phyloP scores from a whole-genome alignment of 768 basidiomycete species.

The Suillus hirtellus region DNA sequence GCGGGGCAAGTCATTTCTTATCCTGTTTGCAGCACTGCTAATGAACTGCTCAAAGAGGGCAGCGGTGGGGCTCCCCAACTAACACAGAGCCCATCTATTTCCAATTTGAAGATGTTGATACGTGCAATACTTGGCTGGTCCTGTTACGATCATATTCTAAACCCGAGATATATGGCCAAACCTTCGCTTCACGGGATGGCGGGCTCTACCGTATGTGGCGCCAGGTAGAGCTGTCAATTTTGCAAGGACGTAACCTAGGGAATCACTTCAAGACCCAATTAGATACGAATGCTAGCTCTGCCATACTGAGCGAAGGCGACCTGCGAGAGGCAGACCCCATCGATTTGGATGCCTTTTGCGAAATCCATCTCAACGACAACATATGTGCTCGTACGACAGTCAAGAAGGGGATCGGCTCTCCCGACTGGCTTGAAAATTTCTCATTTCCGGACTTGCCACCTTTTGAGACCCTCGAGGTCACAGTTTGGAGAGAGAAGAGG shows the following conservation, averaged over 20 bases:
- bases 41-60: slow-evolving; percentile 42
- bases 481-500: slow-evolving; percentile 71
- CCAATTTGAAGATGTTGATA: slow-evolving; percentile 64
- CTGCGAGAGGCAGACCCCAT: slow-evolving; percentile 48
- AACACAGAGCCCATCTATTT: slow-evolving; percentile 71
- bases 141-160: slow-evolving; percentile 79
- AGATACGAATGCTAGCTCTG: slow-evolving; percentile 25
- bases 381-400: slow-evolving; percentile 74
- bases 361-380: slow-evolving; percentile 68
- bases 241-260: slow-evolving; percentile 76
- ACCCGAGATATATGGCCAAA: slow-evolving; percentile 74
- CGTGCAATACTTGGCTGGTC: slow-evolving; percentile 73
- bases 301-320: slow-evolving; percentile 33
- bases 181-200: slow-evolving; percentile 55
- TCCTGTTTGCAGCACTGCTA: slow-evolving; percentile 12
- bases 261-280: slow-evolving; percentile 39
- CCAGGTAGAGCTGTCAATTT: slow-evolving; percentile 70
- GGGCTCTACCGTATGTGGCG: slow-evolving; percentile 89
- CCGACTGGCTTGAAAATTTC: slow-evolving; percentile 86
- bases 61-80: slow-evolving; percentile 55
- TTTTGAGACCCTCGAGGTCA: slow-evolving; percentile 67
- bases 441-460: slow-evolving; percentile 74
- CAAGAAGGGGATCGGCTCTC: slow-evolving; percentile 62
- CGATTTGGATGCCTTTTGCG: slow-evolving; percentile 76
- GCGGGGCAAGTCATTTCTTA: slow-evolving; percentile 44